phyloP scores from a whole-genome alignment of 2,329 filamentous ascomycete genomes.

The Trichoderma oligosporum region DNA sequence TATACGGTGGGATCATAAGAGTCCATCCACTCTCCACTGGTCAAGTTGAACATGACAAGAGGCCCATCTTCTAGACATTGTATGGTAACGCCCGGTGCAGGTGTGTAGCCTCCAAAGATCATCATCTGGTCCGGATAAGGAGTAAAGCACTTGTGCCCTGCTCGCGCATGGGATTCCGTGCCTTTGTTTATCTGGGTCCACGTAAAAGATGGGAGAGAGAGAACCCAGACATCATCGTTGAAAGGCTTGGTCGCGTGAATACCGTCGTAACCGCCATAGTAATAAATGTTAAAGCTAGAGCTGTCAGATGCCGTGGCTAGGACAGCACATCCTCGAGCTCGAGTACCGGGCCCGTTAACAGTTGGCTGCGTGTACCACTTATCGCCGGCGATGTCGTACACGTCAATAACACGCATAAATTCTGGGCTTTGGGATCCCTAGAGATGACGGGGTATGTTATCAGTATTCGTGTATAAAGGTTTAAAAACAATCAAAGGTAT shows the following conservation, averaged over 20 bases:
- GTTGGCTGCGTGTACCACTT: slow-evolving; percentile 69
- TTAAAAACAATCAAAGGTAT: background rate
- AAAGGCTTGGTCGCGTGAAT: slow-evolving; percentile 38
- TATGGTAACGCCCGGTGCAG: slow-evolving; percentile 26
- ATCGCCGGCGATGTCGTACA: slow-evolving; percentile 69
- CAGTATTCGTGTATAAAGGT: background rate
- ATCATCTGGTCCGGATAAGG: slow-evolving; percentile 79
- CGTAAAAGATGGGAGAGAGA: slow-evolving; percentile 75
- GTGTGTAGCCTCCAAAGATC: slow-evolving; percentile 63
- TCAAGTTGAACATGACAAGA: slow-evolving; percentile 69
- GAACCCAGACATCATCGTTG: slow-evolving; percentile 71
- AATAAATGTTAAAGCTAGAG: slow-evolving; percentile 78
- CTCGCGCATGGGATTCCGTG: slow-evolving; percentile 53
- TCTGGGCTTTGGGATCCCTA: slow-evolving; percentile 62
- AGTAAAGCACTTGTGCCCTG: slow-evolving; percentile 71
- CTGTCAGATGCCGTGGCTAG: slow-evolving; percentile 66
- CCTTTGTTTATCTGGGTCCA: slow-evolving; percentile 60
- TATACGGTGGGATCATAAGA: slow-evolving; percentile 63
- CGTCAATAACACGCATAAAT: slow-evolving; percentile 68
- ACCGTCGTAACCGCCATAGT: slow-evolving; percentile 72
- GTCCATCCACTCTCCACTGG: slow-evolving; percentile 63
- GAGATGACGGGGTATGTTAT: background rate
- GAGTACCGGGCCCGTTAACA: slow-evolving; percentile 50
- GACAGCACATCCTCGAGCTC: slow-evolving; percentile 68
- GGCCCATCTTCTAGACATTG: slow-evolving; percentile 50